Evolutionary conservation across 2,329 filamentous ascomycete species (phyloP), one percentile per base, ranked within the genome.

Genomic region (Pseudocercospora vitis): DNA sequence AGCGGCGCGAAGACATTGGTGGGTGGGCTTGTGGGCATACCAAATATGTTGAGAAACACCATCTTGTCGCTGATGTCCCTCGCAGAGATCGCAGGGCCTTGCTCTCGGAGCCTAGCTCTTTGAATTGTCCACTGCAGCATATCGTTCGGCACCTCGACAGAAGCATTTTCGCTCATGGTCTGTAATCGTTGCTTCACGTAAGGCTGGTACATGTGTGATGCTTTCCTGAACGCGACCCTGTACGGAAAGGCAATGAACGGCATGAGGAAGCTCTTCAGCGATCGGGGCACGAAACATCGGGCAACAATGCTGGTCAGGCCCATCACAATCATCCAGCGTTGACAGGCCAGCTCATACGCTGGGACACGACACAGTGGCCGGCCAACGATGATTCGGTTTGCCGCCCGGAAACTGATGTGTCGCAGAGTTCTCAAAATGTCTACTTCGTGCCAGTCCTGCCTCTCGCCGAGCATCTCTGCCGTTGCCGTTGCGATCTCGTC

Each of bases 331-430:
- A 45, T 49, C 56, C 56, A 59, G 7, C 50, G 21, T 23, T 52
- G 37, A 3, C 53, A 37, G n/a, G 35, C 50, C 40, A 35, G 45
- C 28, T 48, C 24, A 35, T 54, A 57, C 6, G 18, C 33, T 32
- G 42, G n/a, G 19, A 48, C 42, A 6, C 56, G 42, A 31, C 56
- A 56, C 8, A 56, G 48, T 8, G 56, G 54, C 9, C 46, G n/a
- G 11, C 56, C 56, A 12, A 59, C 50, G 8, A 63, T 56, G 18
- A 61, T 55, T 3, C 55, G 46, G 19, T 63, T 63, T 0, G 56
- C 51, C 3, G 56, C 54, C 9, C 52, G 50, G 29, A 60, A 61
- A 7, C 58, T 50, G 4, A 61, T 39, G 16, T 52, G 52, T 7
- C 47, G 46, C 16, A 58, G 21, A 1, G 52, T 46, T 6, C 39